Base-by-base conservation (phyloP, 1,139 yeast species). In the Scheffersomyces cryptocercus region DNA sequence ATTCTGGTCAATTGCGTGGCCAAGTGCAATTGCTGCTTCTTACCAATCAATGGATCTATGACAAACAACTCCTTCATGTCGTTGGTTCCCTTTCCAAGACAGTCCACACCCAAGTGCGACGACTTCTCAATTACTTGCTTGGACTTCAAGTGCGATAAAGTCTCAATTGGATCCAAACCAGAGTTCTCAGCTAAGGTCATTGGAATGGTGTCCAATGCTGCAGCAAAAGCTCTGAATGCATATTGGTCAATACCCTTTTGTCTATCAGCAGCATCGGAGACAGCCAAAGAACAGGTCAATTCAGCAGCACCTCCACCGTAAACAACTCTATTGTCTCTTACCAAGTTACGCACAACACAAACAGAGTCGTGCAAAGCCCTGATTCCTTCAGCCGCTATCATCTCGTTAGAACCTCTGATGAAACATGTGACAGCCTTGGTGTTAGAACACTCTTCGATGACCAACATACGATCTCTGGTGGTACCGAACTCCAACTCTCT, bases 241-340 rank as follows among this genome's bases (percentile, higher is more conserved):
- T 93, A 93, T 71, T 93, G 99, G 61, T 91, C 98, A 54, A 93
- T 91, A 47, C 98, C 98, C 58, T 83, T 84, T 67, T 88, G 95
- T 61, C 81, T 83, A 65, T 91, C 97, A 33, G 98, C 98, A 51
- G 88, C 96, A 41, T 85, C 89, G 44, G 91, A 79, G 14, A 95
- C 97, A 9, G 96, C 95, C 53, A 93, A 70, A 12, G 98, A 90
- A 72, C 96, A 87, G 1, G 97, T 77, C 44, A 93, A 82, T 70
- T 95, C 99, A 24, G 98, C 95, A 15, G 99, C 97, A 56, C 99
- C 99, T 55, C 99, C 99, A 51, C 99, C 99, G 61, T 95, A 95
- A 12, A 95, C 98, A 39, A 95, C 89, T 67, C 97, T 81, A 63
- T 84, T 85, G 64, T 95, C 98, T 61, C 86, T 84, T 44, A 95